A percentile compares a stretch with the other conserved stretches of the same genome.
phyloP scores from a whole-genome alignment of 768 basidiomycete species.

The Tulasnella sp. region DNA sequence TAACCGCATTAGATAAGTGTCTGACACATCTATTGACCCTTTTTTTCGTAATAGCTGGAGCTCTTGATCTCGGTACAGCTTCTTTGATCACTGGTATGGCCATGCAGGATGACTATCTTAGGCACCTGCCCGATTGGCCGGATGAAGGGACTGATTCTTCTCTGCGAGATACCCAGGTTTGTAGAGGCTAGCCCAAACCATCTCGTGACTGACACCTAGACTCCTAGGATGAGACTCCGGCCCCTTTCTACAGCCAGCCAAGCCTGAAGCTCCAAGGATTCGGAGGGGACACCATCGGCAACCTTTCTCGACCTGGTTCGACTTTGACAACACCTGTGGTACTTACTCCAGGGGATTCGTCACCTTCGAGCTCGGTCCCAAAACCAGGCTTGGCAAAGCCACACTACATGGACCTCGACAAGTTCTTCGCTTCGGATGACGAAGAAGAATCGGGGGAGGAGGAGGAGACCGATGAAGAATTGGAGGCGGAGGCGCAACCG shows the following conservation, averaged over 20 bases:
- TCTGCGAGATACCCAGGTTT: slow-evolving; percentile 54
- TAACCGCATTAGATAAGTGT: slow-evolving; percentile 19
- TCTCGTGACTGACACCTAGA: neutral
- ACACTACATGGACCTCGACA: slow-evolving; percentile 48
- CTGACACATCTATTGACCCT: neutral
- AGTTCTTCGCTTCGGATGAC: slow-evolving; percentile 75
- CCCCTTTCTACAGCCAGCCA: slow-evolving; percentile 37
- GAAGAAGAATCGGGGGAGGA: slow-evolving; percentile 38
- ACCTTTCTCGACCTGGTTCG: slow-evolving; percentile 40
- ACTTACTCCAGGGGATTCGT: slow-evolving; percentile 53
- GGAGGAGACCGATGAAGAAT: slow-evolving; percentile 38
- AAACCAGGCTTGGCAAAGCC: slow-evolving; percentile 34
- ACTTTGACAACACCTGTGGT: slow-evolving; percentile 46
- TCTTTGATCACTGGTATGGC: slow-evolving; percentile 56
- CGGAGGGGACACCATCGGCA: slow-evolving; percentile 35
- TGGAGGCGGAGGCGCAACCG: slow-evolving; percentile 31
- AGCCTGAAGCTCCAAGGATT: slow-evolving; percentile 22
- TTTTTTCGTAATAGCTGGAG: slow-evolving; percentile 13
- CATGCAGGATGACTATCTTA: slow-evolving; percentile 44
- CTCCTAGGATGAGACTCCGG: slow-evolving; percentile 47
- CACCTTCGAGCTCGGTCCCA: slow-evolving; percentile 29
- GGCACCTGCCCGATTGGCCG: slow-evolving; percentile 75
- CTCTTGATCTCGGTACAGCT: slow-evolving; percentile 59
- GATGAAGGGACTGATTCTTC: slow-evolving; percentile 77
- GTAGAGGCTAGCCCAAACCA: neutral